Conservation (phyloP, 192 early-diverging fungal species). For the Backusella morwellensis region DNA sequence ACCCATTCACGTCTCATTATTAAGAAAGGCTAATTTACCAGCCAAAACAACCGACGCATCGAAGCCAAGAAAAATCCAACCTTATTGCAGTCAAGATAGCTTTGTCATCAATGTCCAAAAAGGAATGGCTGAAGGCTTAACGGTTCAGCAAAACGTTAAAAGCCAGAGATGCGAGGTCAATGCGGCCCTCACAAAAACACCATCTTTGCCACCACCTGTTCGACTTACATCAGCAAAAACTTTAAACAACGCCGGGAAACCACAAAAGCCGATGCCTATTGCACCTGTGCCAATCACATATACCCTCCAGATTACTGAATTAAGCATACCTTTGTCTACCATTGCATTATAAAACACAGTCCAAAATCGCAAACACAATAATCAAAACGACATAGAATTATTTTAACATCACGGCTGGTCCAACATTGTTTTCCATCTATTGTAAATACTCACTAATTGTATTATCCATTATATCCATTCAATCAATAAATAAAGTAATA, state of each 20-base stretch:
- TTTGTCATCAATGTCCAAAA: slow-evolving; percentile 25
- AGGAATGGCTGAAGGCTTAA: slow-evolving; percentile 20
- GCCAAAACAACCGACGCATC: background rate
- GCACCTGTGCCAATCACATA: slow-evolving; percentile 22
- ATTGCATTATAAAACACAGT: slow-evolving; percentile 12
- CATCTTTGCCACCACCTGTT: background rate
- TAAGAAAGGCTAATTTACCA: background rate
- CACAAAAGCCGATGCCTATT: background rate
- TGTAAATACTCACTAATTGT: background rate
- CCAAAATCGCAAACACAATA: background rate
- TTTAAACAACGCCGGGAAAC: background rate
- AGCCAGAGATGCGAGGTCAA: slow-evolving; percentile 22
- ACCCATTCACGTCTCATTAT: slow-evolving; percentile 27
- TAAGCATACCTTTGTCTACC: slow-evolving; percentile 27
- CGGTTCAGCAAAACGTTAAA: slow-evolving; percentile 11
- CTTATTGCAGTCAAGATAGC: slow-evolving; percentile 13
- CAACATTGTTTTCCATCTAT: background rate
- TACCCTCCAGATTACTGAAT: slow-evolving; percentile 29
- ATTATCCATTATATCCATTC: background rate
- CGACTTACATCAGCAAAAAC: background rate
- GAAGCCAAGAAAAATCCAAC: background rate
- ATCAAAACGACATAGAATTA: background rate
- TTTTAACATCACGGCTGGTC: background rate
- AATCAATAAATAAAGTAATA: background rate
- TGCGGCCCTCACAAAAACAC: slow-evolving; percentile 19